Base-by-base conservation (phyloP, 1,284 basidiomycete genomes). In the Puccinia novopanici region DNA sequence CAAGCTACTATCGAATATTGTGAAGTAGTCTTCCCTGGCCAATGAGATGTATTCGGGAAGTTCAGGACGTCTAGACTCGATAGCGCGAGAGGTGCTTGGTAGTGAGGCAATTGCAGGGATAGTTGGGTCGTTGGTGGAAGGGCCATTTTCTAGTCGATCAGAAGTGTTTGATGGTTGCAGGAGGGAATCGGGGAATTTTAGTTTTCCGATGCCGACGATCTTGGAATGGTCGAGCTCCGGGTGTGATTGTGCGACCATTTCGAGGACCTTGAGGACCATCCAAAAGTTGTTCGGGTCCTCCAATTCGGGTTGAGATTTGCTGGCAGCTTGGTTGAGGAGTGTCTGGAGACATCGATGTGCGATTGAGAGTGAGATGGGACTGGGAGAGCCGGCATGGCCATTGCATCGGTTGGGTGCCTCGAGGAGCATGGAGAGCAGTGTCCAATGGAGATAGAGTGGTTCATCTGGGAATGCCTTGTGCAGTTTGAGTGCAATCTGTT, bases 401-500 rank as follows among this genome's bases (percentile, higher is more conserved):
- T 71, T 50, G 15, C 50, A 57, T 40, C 42, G 65, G 34, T 70
- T 77, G n/a, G 67, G 67, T 30, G 42, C 42, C 40, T 79, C 68
- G 19, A 79, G 54, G 22, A 79, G 30, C 37, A 79, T 71, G 15
- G 77, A 22, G 10, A 79, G 67, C 13, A 79, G 42, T 27, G 68
- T 48, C 68, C 77, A 79, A 50, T 71, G 34, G 15, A 79, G 63
- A 52, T 55, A 79, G 17, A 54, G 45, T 19, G 67, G 27, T 48
- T 79, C 68, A 45, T 79, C 30, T 34, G 77, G 77, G 55, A 63
- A 79, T 37, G 77, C n/a, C 27, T 79, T 71, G 77, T 72, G 68
- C 30, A 79, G 27, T 48, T 79, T 79, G 24, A 79, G 42, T 17
- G 67, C 77, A 8, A 79, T 48, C 77, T 79, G n/a, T 52, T 70